phyloP scores from a whole-genome alignment of 2,329 filamentous ascomycete genomes.

The Scleromitrula shiraiana region DNA sequence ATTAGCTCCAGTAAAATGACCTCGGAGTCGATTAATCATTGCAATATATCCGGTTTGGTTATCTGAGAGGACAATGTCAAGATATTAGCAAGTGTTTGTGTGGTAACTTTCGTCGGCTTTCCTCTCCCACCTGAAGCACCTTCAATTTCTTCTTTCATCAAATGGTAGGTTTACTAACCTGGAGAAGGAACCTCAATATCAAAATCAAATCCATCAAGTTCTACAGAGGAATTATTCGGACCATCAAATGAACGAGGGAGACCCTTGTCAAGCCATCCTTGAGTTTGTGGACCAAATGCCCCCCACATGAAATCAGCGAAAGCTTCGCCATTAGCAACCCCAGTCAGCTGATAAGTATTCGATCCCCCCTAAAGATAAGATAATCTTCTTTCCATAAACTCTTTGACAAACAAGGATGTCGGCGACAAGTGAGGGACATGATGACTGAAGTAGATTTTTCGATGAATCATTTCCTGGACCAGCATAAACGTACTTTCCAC shows the following conservation, averaged over 20 bases:
- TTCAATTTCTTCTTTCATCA: no score
- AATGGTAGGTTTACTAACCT: constrained; percentile 9
- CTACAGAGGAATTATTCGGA: constrained; percentile 13
- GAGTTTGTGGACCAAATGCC: constrained; percentile 34
- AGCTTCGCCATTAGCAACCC: constrained; percentile 29
- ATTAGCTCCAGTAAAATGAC: constrained; percentile 15
- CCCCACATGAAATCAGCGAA: constrained; percentile 34
- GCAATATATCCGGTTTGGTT: constrained; percentile 22
- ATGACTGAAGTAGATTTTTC: constrained; percentile 28
- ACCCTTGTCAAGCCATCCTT: constrained; percentile 25
- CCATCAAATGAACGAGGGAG: constrained; percentile 26
- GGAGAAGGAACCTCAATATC: constrained; percentile 24
- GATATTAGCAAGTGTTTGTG: neutral
- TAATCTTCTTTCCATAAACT: constrained; percentile 32
- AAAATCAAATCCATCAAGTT: constrained; percentile 30
- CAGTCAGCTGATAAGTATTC: constrained; percentile 31
- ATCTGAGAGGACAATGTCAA: constrained; percentile 11
- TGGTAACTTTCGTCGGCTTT: no score
- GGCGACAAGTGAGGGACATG: constrained; percentile 31
- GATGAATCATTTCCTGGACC: constrained; percentile 24
- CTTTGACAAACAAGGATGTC: constrained; percentile 34
- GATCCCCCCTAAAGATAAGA: constrained; percentile 34
- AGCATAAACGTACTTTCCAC: constrained; percentile 24
- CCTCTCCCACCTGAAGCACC: no score
- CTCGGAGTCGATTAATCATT: constrained; percentile 23